Evolutionary conservation across 2,329 filamentous ascomycete species (phyloP).

Genomic region (Talaromyces sp.): DNA sequence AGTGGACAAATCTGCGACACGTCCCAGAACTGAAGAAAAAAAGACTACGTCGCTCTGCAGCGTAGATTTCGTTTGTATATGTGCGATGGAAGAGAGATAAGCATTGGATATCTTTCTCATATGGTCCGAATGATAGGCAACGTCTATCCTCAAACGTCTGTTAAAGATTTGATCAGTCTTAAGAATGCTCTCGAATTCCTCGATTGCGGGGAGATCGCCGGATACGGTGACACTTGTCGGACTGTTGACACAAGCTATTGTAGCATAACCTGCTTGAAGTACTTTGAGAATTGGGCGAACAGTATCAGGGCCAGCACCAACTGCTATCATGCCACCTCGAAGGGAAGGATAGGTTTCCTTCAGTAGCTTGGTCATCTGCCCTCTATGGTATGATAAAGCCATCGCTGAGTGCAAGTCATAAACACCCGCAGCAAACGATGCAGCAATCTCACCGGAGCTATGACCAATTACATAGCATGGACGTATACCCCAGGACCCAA

Average conservation of each 20-base stretch:
- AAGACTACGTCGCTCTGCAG: not conserved
- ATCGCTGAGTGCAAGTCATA: slow-evolving; percentile 23
- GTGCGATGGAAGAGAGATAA: slow-evolving; percentile 24
- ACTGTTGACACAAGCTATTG: slow-evolving; percentile 41
- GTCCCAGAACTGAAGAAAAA: slow-evolving; percentile 24
- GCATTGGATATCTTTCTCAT: slow-evolving; percentile 33
- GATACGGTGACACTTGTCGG: slow-evolving; percentile 36
- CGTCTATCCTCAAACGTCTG: slow-evolving; percentile 12
- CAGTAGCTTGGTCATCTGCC: slow-evolving; percentile 22
- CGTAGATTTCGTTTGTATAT: not conserved
- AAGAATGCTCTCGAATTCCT: slow-evolving; percentile 23
- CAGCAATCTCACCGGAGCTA: slow-evolving; percentile 23
- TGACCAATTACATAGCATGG: slow-evolving; percentile 20
- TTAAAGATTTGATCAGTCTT: slow-evolving; percentile 4
- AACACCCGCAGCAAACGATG: slow-evolving; percentile 23
- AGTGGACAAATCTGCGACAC: slow-evolving; percentile 14
- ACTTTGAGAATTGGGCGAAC: slow-evolving; percentile 20
- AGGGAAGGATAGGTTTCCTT: slow-evolving; percentile 15
- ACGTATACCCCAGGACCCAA: slow-evolving; percentile 18
- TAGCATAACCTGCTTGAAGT: slow-evolving; percentile 24
- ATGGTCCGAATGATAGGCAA: slow-evolving; percentile 36
- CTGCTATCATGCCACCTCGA: slow-evolving; percentile 30
- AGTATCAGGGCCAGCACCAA: slow-evolving; percentile 23
- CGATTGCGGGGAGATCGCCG: slow-evolving; percentile 28
- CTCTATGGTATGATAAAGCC: slow-evolving; percentile 22